These are phyloP conservation scores for Phanerochaete sordida DNA, from an alignment of 768 basidiomycete genomes.

Conservation along the genomic window DNA sequence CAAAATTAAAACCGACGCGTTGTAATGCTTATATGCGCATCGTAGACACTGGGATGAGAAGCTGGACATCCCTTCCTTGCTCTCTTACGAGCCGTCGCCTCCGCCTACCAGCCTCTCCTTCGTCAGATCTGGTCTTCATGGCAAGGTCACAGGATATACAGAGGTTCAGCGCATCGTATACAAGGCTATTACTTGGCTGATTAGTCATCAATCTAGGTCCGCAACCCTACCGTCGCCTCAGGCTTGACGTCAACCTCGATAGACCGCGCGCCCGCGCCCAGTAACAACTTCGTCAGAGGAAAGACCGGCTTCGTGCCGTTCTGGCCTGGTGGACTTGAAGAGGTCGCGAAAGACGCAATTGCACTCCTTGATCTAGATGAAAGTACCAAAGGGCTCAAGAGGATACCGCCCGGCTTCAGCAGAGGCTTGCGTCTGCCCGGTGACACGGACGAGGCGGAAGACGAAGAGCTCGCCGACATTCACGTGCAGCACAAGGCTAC, in stretches of 20 bases:
- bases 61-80: conserved; percentile 57
- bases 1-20: background rate
- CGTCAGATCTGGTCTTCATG: conserved; percentile 74
- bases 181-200: background rate
- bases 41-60: conserved; percentile 70
- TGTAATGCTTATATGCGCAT: conserved; percentile 4
- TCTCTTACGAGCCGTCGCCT: conserved; percentile 63
- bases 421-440: conserved; percentile 74
- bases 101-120: conserved; percentile 74
- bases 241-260: conserved; percentile 85
- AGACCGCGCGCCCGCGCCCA: conserved; percentile 77
- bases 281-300: conserved; percentile 84
- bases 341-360: conserved; percentile 30
- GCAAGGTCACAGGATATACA: conserved; percentile 73
- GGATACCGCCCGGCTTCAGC: conserved; percentile 77
- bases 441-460: conserved; percentile 36
- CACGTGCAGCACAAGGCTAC: conserved; percentile 14
- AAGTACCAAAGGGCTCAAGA: conserved; percentile 44
- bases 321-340: conserved; percentile 89
- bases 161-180: conserved; percentile 47
- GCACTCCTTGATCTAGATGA: conserved; percentile 37
- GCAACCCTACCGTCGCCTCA: conserved; percentile 52
- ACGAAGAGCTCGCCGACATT: conserved; percentile 36
- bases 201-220: conserved; percentile 37
- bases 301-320: conserved; percentile 94